These are phyloP conservation scores for Eutrema heterophyllum DNA, from an alignment of 345 rosid genomes.

Conservation along the genomic window DNA sequence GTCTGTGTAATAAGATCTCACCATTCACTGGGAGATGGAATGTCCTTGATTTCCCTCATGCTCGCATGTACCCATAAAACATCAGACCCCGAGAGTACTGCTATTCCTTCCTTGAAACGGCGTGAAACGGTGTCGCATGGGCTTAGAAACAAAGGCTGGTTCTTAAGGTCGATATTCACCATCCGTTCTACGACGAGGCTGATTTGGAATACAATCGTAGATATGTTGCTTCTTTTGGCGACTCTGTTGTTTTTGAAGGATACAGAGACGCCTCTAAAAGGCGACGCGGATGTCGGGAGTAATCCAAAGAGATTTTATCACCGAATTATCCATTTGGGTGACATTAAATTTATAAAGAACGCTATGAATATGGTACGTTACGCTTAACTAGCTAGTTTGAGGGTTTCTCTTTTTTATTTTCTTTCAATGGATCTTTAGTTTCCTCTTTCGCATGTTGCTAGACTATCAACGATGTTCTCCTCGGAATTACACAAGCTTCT, in stretches of 20 bases:
- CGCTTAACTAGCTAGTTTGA: neutral
- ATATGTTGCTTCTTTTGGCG: conserved; percentile 34
- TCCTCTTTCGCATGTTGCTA: conserved; percentile 8
- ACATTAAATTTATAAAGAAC: conserved; percentile 41
- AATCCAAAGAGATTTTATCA: conserved; percentile 41
- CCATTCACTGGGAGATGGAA: conserved; percentile 62
- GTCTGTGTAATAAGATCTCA: conserved; percentile 38
- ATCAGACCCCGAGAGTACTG: conserved; percentile 50
- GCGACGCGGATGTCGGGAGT: neutral
- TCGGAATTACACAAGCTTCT: conserved; percentile 63
- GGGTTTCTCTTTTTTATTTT: neutral
- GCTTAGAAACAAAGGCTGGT: neutral
- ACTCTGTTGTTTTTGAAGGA: conserved; percentile 45
- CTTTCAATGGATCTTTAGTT: conserved; percentile 4
- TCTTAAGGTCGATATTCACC: conserved; percentile 29
- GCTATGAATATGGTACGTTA: conserved; percentile 24
- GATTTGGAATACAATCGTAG: conserved; percentile 53
- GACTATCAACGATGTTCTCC: conserved; percentile 69
- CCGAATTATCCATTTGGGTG: conserved; percentile 42
- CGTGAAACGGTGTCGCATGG: neutral
- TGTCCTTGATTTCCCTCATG: conserved; percentile 52
- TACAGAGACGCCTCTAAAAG: conserved; percentile 49
- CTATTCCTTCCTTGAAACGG: conserved; percentile 37
- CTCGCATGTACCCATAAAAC: conserved; percentile 51
- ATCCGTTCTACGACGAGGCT: conserved; percentile 34